These are phyloP conservation scores for Bauhinia variegata DNA, from an alignment of 306 rosid genomes.

Conservation along the genomic window DNA sequence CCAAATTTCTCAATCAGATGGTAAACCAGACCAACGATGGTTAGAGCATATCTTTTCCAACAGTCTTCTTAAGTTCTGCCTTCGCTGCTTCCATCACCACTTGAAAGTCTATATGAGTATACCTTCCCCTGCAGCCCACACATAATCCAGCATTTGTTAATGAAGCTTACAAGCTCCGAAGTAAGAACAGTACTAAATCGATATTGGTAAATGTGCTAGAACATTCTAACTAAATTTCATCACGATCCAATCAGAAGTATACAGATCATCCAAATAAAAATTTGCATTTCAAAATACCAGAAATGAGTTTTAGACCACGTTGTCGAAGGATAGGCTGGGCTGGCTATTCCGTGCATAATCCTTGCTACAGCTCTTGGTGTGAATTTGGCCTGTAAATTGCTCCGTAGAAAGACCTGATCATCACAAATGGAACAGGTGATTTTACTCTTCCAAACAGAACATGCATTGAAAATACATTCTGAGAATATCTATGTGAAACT, in stretches of 20 bases:
- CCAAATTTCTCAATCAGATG: slow-evolving; percentile 28
- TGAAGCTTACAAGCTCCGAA: background rate
- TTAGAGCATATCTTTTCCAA: slow-evolving; percentile 58
- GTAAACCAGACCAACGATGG: slow-evolving; percentile 19
- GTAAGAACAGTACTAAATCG: background rate
- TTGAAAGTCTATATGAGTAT: slow-evolving; percentile 60
- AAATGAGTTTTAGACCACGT: slow-evolving; percentile 87
- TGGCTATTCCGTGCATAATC: slow-evolving; percentile 92
- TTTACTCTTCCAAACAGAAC: slow-evolving; percentile 31
- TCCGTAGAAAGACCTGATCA: slow-evolving; percentile 78
- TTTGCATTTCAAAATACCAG: slow-evolving; percentile 55
- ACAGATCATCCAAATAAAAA: background rate
- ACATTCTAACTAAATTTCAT: background rate
- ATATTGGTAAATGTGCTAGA: slow-evolving; percentile 13
- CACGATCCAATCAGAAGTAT: background rate
- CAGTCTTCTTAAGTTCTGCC: slow-evolving; percentile 62
- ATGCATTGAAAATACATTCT: slow-evolving; percentile 29
- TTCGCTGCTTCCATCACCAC: slow-evolving; percentile 83
- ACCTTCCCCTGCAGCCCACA: slow-evolving; percentile 85
- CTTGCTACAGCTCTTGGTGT: slow-evolving; percentile 96
- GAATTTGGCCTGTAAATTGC: slow-evolving; percentile 79
- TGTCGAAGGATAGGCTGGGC: slow-evolving; percentile 89
- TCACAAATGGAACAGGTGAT: slow-evolving; percentile 35
- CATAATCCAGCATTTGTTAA: slow-evolving; percentile 33
- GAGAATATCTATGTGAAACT: slow-evolving; percentile 32